Conservation (phyloP, 2,329 filamentous ascomycete species). For the Colletotrichum lupini region DNA sequence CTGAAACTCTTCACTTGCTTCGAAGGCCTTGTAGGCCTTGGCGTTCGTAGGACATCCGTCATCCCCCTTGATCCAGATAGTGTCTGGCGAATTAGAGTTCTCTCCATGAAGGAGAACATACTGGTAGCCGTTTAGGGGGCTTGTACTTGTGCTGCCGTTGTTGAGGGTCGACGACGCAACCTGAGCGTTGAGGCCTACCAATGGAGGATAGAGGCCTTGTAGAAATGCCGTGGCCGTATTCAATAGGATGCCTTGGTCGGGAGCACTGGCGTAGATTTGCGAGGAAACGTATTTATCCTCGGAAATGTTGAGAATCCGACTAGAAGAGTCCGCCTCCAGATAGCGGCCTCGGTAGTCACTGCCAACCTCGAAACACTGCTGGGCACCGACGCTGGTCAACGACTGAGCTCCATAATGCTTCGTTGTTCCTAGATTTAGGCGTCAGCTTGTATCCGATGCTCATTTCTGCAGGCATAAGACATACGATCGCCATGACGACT, state of each 20-base stretch:
- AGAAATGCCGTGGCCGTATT: slow-evolving; percentile 50
- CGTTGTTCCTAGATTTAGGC: slow-evolving; percentile 41
- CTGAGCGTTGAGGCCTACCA: slow-evolving; percentile 41
- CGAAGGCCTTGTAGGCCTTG: slow-evolving; percentile 41
- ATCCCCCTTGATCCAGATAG: slow-evolving; percentile 51
- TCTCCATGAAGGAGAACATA: slow-evolving; percentile 46
- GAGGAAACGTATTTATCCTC: slow-evolving; percentile 45
- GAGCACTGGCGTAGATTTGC: slow-evolving; percentile 47
- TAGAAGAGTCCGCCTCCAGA: slow-evolving; percentile 40
- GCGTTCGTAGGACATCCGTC: slow-evolving; percentile 46
- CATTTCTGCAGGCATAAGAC: slow-evolving; percentile 2
- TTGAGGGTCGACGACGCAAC: slow-evolving; percentile 43
- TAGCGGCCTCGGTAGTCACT: slow-evolving; percentile 38
- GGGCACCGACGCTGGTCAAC: slow-evolving; percentile 47
- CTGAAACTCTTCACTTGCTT: slow-evolving; percentile 41
- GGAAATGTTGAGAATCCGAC: slow-evolving; percentile 47
- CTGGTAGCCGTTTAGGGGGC: slow-evolving; percentile 42
- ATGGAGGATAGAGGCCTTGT: slow-evolving; percentile 48
- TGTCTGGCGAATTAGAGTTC: slow-evolving; percentile 46
- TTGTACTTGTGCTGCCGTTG: slow-evolving; percentile 21
- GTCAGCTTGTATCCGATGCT: background rate
- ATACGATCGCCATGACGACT: slow-evolving; percentile 48
- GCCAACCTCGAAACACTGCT: slow-evolving; percentile 46
- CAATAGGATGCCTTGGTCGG: slow-evolving; percentile 46
- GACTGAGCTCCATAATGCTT: slow-evolving; percentile 48